These are phyloP conservation scores for Teratosphaeria epicoccoides DNA, from an alignment of 2,329 filamentous ascomycete species.

Conservation along the genomic window DNA sequence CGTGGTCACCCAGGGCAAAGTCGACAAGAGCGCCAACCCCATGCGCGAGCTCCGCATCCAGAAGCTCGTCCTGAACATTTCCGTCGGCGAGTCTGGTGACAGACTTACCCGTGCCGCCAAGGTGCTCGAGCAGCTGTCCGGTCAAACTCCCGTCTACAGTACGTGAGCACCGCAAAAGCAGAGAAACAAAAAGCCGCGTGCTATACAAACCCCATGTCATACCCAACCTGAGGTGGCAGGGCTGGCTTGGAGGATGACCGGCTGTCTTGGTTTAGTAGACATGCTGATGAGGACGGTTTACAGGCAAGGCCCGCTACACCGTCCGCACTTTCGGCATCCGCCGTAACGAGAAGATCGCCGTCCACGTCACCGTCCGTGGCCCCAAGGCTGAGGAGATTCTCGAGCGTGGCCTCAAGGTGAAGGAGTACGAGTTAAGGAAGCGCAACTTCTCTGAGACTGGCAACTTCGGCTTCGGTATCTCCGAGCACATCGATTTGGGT, in stretches of 20 bases:
- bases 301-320: conserved; percentile 99
- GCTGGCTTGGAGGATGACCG: neutral
- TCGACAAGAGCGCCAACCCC: conserved; percentile 82
- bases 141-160: conserved; percentile 99
- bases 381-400: conserved; percentile 99
- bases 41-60: conserved; percentile 99
- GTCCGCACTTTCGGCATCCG: conserved; percentile 99
- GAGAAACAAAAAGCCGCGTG: neutral
- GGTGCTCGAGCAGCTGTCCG: conserved; percentile 98
- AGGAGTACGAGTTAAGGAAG: conserved; percentile 99
- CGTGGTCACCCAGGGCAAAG: conserved; percentile 21
- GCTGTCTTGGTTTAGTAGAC: neutral
- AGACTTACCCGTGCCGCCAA: conserved; percentile 99
- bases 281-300: conserved; percentile 1
- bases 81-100: conserved; percentile 99
- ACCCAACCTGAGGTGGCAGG: neutral
- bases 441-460: conserved; percentile 99
- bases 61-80: conserved; percentile 99
- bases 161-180: conserved; percentile 30
- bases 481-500: conserved; percentile 99
- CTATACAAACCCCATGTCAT: neutral
- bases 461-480: conserved; percentile 99
- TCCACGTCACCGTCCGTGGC: conserved; percentile 98
- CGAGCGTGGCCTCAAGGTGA: conserved; percentile 99
- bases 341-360: conserved; percentile 99